Base-by-base conservation (phyloP, 768 basidiomycete genomes). In the Paxillus involutus region DNA sequence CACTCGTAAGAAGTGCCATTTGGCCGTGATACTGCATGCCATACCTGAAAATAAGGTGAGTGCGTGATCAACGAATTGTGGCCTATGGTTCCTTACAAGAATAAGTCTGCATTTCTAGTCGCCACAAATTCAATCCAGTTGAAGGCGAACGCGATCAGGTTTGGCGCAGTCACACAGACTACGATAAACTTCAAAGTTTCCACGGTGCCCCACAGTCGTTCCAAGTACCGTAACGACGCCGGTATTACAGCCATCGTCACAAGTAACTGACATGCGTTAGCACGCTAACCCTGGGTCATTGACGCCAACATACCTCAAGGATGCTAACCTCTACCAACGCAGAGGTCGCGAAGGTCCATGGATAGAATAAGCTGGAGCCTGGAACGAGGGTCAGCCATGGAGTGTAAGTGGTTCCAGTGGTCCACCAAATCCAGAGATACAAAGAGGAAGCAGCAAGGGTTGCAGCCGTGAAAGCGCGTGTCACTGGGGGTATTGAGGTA, bases 311-410 rank as follows among this genome's bases (percentile, higher is more conserved):
- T 52, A 94, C 97, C 83, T 95, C 94, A 53, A 90, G 72, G 51
- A 94, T 62, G 55, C 80, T 86, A 44, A 85, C 83, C 73, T 99
- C 97, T 16, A 97, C 89, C 55, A 94, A 82, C 17, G 84, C 88
- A 3, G 91, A 88, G 5, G 89, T 94, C n/a, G 94, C 73, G 60
- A 98, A 80, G 3, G 93, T 93, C 97, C 97, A 99, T 44, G 96
- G 96, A 57, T 86, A 85, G 69, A 87, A 91, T 30, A 93, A 62
- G 62, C 86, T 87, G 40, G 81, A 79, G 13, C 93, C 94, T 5
- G 94, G 94, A 11, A 91, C 77, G 55, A 95, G 75, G 6, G 87
- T 84, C 63, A 96, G 77, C 72, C 89, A 95, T 30, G 88, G 84
- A 29, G 72, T 60, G 64, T 77, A 51, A 64, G 74, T 56, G 68